Percentiles rank a stretch among this genome's conserved stretches.
These are phyloP conservation scores for Candida andamanensis DNA, from an alignment of 805 yeast genomes.

Conservation along the genomic window DNA sequence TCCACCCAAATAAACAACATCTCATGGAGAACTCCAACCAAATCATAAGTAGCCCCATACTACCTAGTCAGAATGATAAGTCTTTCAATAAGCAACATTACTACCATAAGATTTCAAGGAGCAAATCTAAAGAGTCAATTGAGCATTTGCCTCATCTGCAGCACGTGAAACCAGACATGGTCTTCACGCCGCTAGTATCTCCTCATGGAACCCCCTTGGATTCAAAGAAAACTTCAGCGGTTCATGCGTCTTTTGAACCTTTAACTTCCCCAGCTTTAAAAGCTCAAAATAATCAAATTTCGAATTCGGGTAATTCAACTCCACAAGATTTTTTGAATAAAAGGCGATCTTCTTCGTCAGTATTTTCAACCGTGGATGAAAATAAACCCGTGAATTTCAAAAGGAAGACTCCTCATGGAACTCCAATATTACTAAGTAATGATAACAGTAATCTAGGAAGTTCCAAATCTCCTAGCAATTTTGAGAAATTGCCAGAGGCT, in stretches of 20 bases:
- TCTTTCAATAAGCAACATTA: conserved; percentile 39
- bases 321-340: too few relatives aligned
- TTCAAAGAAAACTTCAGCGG: conserved; percentile 11
- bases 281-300: conserved; percentile 32
- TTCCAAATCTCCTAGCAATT: conserved; percentile 10
- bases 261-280: conserved; percentile 66
- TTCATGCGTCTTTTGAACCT: conserved; percentile 39
- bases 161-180: conserved; percentile 51
- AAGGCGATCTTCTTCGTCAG: conserved; percentile 30
- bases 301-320: conserved; percentile 3
- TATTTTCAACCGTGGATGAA: conserved; percentile 27
- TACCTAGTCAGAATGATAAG: conserved; percentile 39
- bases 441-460: conserved; percentile 11
- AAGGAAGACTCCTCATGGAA: conserved; percentile 41
- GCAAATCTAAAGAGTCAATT: conserved; percentile 10
- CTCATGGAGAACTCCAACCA: conserved; percentile 2
- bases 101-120: conserved; percentile 25
- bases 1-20: conserved; percentile 8
- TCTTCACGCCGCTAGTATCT: conserved; percentile 71
- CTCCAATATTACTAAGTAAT: conserved; percentile 27
- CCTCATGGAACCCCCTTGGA: conserved; percentile 71
- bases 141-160: conserved; percentile 18
- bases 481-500: conserved; percentile 28
- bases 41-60: conserved; percentile 29
- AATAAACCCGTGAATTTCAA: conserved; percentile 20